Conservation (phyloP, 129 eudicot species). For the Tanacetum coccineum region DNA sequence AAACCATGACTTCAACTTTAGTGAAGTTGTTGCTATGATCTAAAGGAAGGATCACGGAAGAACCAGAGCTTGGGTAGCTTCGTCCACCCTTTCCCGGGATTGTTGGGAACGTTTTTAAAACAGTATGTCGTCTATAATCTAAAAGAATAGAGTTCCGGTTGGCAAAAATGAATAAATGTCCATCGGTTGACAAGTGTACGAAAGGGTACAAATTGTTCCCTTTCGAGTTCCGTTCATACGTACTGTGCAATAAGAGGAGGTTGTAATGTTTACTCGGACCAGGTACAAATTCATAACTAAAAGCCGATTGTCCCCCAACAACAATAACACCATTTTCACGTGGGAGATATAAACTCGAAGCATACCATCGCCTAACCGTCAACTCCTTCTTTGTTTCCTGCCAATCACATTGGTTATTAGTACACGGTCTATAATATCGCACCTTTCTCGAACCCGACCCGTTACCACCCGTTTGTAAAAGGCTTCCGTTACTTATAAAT, state of each 20-base stretch:
- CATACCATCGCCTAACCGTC: conserved; percentile 46
- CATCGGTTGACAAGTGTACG: conserved; percentile 54
- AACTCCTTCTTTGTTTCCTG: conserved; percentile 24
- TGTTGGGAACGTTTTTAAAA: conserved; percentile 43
- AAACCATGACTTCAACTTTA: conserved; percentile 63
- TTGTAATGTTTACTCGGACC: conserved; percentile 17
- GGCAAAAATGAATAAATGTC: conserved; percentile 64
- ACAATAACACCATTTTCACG: conserved; percentile 43
- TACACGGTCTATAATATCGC: conserved; percentile 47
- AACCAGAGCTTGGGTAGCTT: conserved; percentile 66
- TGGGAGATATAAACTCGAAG: conserved; percentile 52
- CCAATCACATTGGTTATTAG: conserved; percentile 53
- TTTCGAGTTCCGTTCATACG: conserved; percentile 38
- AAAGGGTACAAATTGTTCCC: conserved; percentile 69
- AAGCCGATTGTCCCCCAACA: conserved; percentile 51
- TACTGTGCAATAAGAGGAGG: conserved; percentile 50
- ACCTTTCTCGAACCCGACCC: conserved; percentile 39
- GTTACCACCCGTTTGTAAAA: conserved; percentile 54
- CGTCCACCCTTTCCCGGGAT: conserved; percentile 56
- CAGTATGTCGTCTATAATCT: conserved; percentile 33
- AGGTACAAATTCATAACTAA: conserved; percentile 59
- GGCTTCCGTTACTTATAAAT: conserved; percentile 52
- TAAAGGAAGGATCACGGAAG: conserved; percentile 62
- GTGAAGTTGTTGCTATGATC: conserved; percentile 34
- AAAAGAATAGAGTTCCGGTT: conserved; percentile 66